phyloP scores from a whole-genome alignment of 805 yeast genomes.

The Vanderwaltozyma polyspora region DNA sequence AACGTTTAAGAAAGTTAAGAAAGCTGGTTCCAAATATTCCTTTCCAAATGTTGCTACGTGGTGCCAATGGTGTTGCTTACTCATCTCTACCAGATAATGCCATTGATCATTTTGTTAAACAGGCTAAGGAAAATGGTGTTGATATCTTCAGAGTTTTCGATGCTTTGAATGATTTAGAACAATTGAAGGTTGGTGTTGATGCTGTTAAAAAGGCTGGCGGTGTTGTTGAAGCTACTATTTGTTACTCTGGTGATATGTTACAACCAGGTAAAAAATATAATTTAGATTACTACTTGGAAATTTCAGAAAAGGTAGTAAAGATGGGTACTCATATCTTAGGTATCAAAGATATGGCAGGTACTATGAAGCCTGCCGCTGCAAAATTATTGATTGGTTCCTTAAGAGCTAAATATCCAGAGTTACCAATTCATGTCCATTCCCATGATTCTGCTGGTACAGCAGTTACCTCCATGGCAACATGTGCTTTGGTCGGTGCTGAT shows the following conservation, averaged over 20 bases:
- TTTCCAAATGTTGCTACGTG: conserved; percentile 97
- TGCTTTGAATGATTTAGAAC: conserved; percentile 93
- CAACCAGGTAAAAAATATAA: conserved; percentile 93
- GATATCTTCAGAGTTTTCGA: conserved; percentile 97
- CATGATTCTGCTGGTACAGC: conserved; percentile 99
- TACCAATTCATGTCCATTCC: conserved; percentile 97
- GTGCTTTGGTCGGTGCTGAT: conserved; percentile 95
- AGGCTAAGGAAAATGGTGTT: conserved; percentile 93
- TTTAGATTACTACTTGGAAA: conserved; percentile 73
- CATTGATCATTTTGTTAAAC: conserved; percentile 89
- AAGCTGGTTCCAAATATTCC: conserved; percentile 94
- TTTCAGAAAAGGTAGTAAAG: conserved; percentile 72
- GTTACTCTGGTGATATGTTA: conserved; percentile 98
- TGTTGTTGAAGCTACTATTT: conserved; percentile 95
- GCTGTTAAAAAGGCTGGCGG: conserved; percentile 98
- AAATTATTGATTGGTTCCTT: conserved; percentile 64
- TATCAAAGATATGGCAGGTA: conserved; percentile 99
- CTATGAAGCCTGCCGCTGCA: conserved; percentile 93
- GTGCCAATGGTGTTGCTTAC: conserved; percentile 99
- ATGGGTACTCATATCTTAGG: conserved; percentile 97
- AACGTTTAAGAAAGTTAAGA: conserved; percentile 78
- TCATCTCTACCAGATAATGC: conserved; percentile 97
- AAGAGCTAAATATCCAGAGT: conserved; percentile 77
- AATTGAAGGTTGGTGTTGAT: conserved; percentile 91
- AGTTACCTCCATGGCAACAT: conserved; percentile 91